These are phyloP conservation scores for Globisporangium spiculum DNA, from an alignment of 352 stramenopile species.

Conservation along the genomic window DNA sequence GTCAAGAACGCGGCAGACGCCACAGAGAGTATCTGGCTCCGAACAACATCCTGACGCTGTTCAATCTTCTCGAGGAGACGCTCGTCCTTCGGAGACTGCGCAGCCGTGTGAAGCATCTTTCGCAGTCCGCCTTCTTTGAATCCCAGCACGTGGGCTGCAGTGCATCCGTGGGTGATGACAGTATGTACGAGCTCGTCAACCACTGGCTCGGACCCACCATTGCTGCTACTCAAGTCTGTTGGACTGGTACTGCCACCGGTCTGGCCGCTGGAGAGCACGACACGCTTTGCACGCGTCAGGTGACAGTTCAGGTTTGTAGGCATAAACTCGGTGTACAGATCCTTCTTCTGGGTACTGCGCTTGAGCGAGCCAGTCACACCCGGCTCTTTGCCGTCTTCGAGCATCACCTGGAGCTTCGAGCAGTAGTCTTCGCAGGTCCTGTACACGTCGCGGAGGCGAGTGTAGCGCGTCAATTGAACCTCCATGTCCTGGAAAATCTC, in stretches of 20 bases:
- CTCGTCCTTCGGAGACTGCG: constrained; percentile 44
- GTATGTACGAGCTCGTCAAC: constrained; percentile 66
- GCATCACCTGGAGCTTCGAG: constrained; percentile 51
- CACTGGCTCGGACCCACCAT: constrained; percentile 1
- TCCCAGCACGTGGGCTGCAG: constrained; percentile 71
- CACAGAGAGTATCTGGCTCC: constrained; percentile 71
- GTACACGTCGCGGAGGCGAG: constrained; percentile 59
- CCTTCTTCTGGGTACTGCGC: constrained; percentile 85
- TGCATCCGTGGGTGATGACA: constrained; percentile 77
- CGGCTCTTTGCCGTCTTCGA: constrained; percentile 76
- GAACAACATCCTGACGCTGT: constrained; percentile 78
- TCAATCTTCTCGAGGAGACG: constrained; percentile 63
- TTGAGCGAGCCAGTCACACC: constrained; percentile 83
- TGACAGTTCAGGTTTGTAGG: constrained; percentile 85
- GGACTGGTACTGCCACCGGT: constrained; percentile 3
- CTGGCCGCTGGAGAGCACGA: constrained; percentile 36
- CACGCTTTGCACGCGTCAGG: constrained; percentile 59
- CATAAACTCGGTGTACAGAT: constrained; percentile 84
- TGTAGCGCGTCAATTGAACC: constrained; percentile 57
- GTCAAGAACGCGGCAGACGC: constrained; percentile 74
- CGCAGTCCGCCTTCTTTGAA: constrained; percentile 85
- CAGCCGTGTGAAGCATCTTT: constrained; percentile 45
- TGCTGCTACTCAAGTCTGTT: constrained; percentile 33
- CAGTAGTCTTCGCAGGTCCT: constrained; percentile 71
- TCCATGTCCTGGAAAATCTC: constrained; percentile 52